phyloP scores from a whole-genome alignment of 768 basidiomycete species.

The Naganishia friedmannii region DNA sequence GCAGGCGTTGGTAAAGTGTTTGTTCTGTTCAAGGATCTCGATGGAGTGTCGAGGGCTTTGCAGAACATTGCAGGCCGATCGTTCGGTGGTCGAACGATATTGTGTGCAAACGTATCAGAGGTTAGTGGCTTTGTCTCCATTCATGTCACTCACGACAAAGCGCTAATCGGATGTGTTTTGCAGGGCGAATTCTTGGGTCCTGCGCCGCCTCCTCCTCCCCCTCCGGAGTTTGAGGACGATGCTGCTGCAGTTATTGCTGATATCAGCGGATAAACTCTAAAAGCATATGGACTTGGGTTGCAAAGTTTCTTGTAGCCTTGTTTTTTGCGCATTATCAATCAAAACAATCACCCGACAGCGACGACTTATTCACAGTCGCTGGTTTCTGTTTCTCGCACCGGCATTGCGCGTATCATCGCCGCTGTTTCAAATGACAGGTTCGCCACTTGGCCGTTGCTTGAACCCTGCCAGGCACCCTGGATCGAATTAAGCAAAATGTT shows the following conservation, averaged over 20 bases:
- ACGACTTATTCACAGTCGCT: neutral
- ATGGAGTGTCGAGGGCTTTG: slow-evolving; percentile 68
- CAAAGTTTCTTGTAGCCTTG: slow-evolving; percentile 2
- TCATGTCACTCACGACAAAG: neutral
- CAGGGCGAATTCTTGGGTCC: slow-evolving; percentile 50
- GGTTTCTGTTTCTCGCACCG: neutral
- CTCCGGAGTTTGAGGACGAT: slow-evolving; percentile 47
- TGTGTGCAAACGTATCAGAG: slow-evolving; percentile 49
- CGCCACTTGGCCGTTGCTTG: too few species aligned
- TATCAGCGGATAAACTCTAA: slow-evolving; percentile 39
- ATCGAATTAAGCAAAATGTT: slow-evolving; percentile 22
- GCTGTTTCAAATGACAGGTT: neutral
- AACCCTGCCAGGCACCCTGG: neutral
- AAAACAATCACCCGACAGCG: neutral
- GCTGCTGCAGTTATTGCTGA: slow-evolving; percentile 48
- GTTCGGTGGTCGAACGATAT: slow-evolving; percentile 52
- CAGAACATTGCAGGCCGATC: slow-evolving; percentile 59
- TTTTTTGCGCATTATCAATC: neutral
- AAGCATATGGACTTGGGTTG: slow-evolving; percentile 32
- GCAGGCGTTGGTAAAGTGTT: slow-evolving; percentile 93
- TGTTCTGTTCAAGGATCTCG: slow-evolving; percentile 71
- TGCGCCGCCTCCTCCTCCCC: slow-evolving; percentile 47
- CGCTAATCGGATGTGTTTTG: neutral
- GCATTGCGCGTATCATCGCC: neutral
- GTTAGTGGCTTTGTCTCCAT: slow-evolving; percentile 36